Conservation (phyloP, 805 yeast genomes). For the Cyberlindnera petersonii region DNA sequence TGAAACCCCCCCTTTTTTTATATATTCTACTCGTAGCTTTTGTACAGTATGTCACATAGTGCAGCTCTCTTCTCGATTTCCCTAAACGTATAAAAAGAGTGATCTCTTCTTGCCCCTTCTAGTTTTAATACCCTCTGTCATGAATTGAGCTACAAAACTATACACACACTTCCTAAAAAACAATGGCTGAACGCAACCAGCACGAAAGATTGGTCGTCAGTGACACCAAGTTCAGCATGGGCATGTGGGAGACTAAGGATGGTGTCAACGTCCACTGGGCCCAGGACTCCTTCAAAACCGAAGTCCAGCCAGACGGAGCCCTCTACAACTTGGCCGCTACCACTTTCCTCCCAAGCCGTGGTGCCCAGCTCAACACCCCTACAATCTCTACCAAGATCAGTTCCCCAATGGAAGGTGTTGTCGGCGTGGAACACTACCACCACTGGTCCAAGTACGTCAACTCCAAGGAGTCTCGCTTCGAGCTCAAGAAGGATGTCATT, state of each 20-base stretch:
- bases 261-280: constrained; percentile 23
- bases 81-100: too few species aligned
- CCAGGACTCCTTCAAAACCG: constrained; percentile 19
- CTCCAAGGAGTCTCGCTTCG: constrained; percentile 19
- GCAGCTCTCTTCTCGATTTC: too few species aligned
- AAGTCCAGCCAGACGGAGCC: constrained; percentile 13
- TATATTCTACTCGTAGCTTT: too few species aligned
- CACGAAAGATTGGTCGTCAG: constrained; percentile 14
- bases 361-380: constrained; percentile 21
- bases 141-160: background rate
- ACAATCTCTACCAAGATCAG: constrained; percentile 19
- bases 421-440: constrained; percentile 24
- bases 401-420: constrained; percentile 18
- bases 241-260: constrained; percentile 24
- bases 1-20: too few species aligned
- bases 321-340: constrained; percentile 18
- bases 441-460: constrained; percentile 19
- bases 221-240: constrained; percentile 21
- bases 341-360: constrained; percentile 10
- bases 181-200: constrained; percentile 14
- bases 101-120: too few species aligned
- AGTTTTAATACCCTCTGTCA: background rate
- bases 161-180: background rate
- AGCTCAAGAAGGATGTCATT: constrained; percentile 8
- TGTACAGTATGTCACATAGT: too few species aligned